Evolutionary conservation across 1,139 yeast species (phyloP).

Genomic region (Saccharomyces hybrid): DNA sequence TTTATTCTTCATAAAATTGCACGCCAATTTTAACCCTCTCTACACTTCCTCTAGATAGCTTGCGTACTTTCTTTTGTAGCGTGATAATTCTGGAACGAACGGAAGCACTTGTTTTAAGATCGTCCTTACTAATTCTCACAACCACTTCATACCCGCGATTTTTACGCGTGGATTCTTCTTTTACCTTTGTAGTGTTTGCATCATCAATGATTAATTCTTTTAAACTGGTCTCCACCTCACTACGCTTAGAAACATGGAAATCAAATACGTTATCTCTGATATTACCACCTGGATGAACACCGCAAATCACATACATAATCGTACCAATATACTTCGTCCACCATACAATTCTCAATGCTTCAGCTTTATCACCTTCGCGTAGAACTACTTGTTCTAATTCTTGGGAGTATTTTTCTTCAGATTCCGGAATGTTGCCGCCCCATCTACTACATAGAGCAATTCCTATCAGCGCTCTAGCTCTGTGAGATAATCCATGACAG

Average conservation of each 20-base stretch:
- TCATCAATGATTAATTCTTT: slow-evolving; percentile 24
- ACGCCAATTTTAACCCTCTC: slow-evolving; percentile 37
- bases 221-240: slow-evolving; percentile 12
- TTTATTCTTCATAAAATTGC: slow-evolving; percentile 28
- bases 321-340: slow-evolving; percentile 64
- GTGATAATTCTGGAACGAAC: slow-evolving; percentile 46
- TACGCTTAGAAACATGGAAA: slow-evolving; percentile 31
- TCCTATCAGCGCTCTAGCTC: slow-evolving; percentile 56
- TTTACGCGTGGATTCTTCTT: slow-evolving; percentile 18
- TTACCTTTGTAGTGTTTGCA: slow-evolving; percentile 3
- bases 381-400: slow-evolving; percentile 39
- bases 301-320: slow-evolving; percentile 63
- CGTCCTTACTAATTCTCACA: slow-evolving; percentile 42
- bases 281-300: slow-evolving; percentile 68
- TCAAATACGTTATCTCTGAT: slow-evolving; percentile 49
- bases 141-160: slow-evolving; percentile 37
- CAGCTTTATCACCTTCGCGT: slow-evolving; percentile 40
- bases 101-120: slow-evolving; percentile 47
- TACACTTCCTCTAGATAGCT: slow-evolving; percentile 39
- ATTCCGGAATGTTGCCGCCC: slow-evolving; percentile 64
- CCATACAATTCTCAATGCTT: slow-evolving; percentile 42
- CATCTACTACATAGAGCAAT: slow-evolving; percentile 63
- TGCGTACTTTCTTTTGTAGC: slow-evolving; percentile 44
- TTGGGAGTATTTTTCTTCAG: slow-evolving; percentile 39
- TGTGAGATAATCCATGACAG: slow-evolving; percentile 59